Base-by-base conservation (phyloP, 768 basidiomycete species). In the Lactifluus pinguis region DNA sequence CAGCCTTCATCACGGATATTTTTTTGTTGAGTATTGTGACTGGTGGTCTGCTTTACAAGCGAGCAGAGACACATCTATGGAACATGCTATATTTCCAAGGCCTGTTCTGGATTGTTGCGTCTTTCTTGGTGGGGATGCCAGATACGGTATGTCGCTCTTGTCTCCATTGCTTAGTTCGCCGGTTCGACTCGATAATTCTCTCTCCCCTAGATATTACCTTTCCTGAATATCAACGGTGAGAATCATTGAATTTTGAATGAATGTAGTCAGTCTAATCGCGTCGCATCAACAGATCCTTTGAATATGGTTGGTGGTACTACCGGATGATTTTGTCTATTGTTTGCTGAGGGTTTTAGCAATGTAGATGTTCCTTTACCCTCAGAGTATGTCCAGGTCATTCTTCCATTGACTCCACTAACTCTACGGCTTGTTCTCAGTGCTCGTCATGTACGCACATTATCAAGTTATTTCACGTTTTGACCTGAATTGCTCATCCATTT, bases 301-400 rank as follows among this genome's bases (percentile, higher is more conserved):
- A 65, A 65, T 39, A 13, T 62, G 55, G 63, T 64, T 5, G 34
- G 63, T 45, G 10, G 3, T 19, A 29, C 36, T 25, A 25, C 25
- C 25, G 2, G 42, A 45, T 19, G 14, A 17, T 47, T n/a, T 6
- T 15, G 10, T 47, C 38, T 52, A 15, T 4, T 30, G 3, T 48
- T 44, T 49, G 45, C 51, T 62, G 45, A 62, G 0, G n/a, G 2
- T 15, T 6, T 21, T 38, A 6, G 6, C 41, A 11, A 44, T 30
- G 3, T 32, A 65, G 63, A 62, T 65, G 61, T 65, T 65, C 34
- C 63, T 54, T 55, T 63, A 49, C 19, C 63, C 63, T 10, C 63
- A 65, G 36, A 21, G 63, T 65, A 44, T 44, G 63, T 51, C 6
- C 14, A 32, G 5, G 36, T 51, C 47, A n/a, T 36, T 19, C 25